Base-by-base conservation (phyloP, 148 eudicot species). In the Cornus kousa region DNA sequence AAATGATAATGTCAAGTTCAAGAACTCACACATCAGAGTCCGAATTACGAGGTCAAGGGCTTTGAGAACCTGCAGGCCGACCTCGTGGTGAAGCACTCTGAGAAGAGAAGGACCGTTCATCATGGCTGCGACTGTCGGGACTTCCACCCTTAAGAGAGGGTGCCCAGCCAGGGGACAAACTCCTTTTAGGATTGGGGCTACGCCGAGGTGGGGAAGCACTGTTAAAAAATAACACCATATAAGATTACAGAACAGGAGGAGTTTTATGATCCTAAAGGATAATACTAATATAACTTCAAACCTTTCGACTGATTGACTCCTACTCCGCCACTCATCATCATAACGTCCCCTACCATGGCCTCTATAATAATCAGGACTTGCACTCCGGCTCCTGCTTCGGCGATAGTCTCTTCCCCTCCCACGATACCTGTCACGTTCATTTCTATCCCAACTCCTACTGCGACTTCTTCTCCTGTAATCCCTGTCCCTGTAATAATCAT, bases 381-480 rank as follows among this genome's bases (percentile, higher is more conserved):
- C 76, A 73, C 91, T 89, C 82, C 85, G 86, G 79, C 97, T 93
- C 86, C 92, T 91, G 87, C 92, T 90, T 80, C 91, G 84, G 78
- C 75, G 85, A 62, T 71, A 70, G 72, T 85, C n/a, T n/a, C n/a
- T n/a, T n/a, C n/a, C 88, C 84, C 87, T 86, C 76, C 86, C 84
- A 73, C 76, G 86, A 71, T 84, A 80, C 74, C 87, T 81, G 43
- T 82, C 91, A 65, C 83, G 80, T 39, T 85, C 88, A 85, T 85
- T 85, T 88, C 92, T 84, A 64, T 90, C 93, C 83, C 88, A 77
- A 82, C 97, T 92, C 79, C 97, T 86, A 74, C 96, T 89, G 76
- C 86, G 87, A 66, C 87, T 79, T 77, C 90, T 81, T 80, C 90
- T 87, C 84, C 86, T 85, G 72, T 75, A 77, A 74, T 88, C 92